A percentile compares a stretch with the other conserved stretches of the same genome.
These are phyloP conservation scores for Lonicera japonica DNA, from an alignment of 129 eudicot species.

Conservation along the genomic window DNA sequence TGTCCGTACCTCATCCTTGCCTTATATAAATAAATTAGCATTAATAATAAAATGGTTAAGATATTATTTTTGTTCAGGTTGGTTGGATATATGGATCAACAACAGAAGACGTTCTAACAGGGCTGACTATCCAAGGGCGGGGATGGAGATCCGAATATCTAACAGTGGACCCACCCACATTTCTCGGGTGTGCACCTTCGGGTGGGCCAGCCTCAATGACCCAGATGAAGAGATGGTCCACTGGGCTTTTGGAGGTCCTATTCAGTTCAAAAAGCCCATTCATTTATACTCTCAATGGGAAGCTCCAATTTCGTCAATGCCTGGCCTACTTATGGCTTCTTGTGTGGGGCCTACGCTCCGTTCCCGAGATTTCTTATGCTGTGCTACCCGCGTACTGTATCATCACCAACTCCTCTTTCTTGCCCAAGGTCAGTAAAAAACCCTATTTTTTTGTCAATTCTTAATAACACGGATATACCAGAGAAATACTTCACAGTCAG, in stretches of 20 bases:
- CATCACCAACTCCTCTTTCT: constrained; percentile 29
- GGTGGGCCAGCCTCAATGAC: constrained; percentile 29
- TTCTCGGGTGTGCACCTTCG: constrained; percentile 46
- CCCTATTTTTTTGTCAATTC: too few species aligned
- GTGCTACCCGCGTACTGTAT: constrained; percentile 45
- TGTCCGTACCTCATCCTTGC: too few species aligned
- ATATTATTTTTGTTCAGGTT: constrained; percentile 16
- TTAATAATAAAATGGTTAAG: too few species aligned
- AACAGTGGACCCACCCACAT: constrained; percentile 23
- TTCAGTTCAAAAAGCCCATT: constrained; percentile 33
- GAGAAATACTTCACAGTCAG: too few species aligned
- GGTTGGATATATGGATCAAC: constrained; percentile 58
- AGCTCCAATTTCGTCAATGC: constrained; percentile 47
- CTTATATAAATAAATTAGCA: too few species aligned
- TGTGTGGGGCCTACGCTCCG: constrained; percentile 34
- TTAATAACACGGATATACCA: too few species aligned
- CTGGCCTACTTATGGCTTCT: constrained; percentile 32
- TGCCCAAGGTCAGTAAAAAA: constrained; percentile 30
- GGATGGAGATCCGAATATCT: constrained; percentile 41
- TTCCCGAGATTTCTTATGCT: constrained; percentile 40
- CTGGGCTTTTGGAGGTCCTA: constrained; percentile 41
- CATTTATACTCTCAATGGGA: constrained; percentile 24
- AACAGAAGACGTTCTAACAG: constrained; percentile 44
- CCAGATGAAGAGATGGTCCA: constrained; percentile 50
- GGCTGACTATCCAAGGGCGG: constrained; percentile 34